These are phyloP conservation scores for Tagetes erecta DNA, from an alignment of 129 eudicot genomes.

Conservation along the genomic window DNA sequence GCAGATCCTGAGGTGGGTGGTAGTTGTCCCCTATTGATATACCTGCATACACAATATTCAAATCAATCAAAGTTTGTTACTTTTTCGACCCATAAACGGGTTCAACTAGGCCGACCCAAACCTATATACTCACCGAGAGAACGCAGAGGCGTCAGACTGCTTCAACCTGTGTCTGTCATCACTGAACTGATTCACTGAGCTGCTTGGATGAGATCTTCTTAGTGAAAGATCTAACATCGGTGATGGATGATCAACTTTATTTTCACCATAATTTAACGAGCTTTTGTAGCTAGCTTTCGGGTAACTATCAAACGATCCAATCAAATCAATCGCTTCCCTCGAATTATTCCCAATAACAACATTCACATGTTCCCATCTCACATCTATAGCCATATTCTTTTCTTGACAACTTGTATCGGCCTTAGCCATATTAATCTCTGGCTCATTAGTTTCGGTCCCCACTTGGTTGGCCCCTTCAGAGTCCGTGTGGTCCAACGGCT, in stretches of 20 bases:
- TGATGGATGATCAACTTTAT: conserved; percentile 56
- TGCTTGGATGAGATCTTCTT: conserved; percentile 62
- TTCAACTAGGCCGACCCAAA: background rate
- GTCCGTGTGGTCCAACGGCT: conserved; percentile 40
- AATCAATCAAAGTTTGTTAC: conserved; percentile 15
- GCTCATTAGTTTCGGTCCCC: conserved; percentile 30
- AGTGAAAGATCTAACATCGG: conserved; percentile 75
- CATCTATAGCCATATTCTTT: conserved; percentile 37
- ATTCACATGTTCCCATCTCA: conserved; percentile 35
- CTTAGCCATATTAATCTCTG: conserved; percentile 34
- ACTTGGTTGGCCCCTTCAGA: conserved; percentile 33
- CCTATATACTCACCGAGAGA: conserved; percentile 62
- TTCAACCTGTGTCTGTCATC: conserved; percentile 56
- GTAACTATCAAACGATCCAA: conserved; percentile 70
- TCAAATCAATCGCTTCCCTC: conserved; percentile 88
- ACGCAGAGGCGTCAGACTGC: conserved; percentile 84
- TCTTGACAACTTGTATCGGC: conserved; percentile 31
- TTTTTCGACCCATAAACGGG: background rate
- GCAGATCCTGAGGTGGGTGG: conserved; percentile 45
- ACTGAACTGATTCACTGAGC: conserved; percentile 59
- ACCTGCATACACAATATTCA: conserved; percentile 45
- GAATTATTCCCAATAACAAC: conserved; percentile 24
- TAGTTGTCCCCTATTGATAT: conserved; percentile 46
- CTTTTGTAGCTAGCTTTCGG: conserved; percentile 49
- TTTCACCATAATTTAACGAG: conserved; percentile 37